Evolutionary conservation across 495 filamentous ascomycete species (phyloP).

Genomic region (Friedmanniomyces simplex): DNA sequence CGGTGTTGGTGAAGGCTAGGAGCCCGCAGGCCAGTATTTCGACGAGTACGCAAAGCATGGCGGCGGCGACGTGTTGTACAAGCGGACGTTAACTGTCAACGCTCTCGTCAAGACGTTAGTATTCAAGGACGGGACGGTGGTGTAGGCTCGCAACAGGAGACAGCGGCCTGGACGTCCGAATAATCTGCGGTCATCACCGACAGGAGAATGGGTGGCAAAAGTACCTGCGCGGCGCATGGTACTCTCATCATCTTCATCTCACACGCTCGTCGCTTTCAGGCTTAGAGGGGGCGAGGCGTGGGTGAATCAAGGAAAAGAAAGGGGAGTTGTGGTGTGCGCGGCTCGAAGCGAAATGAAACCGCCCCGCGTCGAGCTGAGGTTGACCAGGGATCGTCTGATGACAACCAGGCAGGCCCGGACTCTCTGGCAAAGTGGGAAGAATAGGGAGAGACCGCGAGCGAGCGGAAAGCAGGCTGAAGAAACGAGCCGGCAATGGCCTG

Average conservation of each 20-base stretch:
- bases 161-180: not conserved
- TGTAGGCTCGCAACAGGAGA: not conserved
- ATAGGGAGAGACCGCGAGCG: no score
- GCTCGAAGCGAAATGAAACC: not conserved
- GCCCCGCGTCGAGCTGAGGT: not conserved
- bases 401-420: no score
- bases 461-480: no score
- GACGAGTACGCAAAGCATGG: not conserved
- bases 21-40: slow-evolving; percentile 1
- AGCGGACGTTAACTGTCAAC: not conserved
- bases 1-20: slow-evolving; percentile 22
- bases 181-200: not conserved
- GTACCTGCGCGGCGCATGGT: no score
- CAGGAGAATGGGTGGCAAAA: not conserved
- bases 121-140: not conserved
- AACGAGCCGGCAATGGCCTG: no score
- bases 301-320: not conserved
- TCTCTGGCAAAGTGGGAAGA: no score
- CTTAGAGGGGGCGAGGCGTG: no score
- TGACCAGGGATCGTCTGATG: no score
- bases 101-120: not conserved
- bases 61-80: not conserved
- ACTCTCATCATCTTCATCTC: not conserved
- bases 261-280: no score
- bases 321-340: not conserved